Base-by-base conservation (phyloP, 768 basidiomycete genomes). In the Solioccasus polychromus region DNA sequence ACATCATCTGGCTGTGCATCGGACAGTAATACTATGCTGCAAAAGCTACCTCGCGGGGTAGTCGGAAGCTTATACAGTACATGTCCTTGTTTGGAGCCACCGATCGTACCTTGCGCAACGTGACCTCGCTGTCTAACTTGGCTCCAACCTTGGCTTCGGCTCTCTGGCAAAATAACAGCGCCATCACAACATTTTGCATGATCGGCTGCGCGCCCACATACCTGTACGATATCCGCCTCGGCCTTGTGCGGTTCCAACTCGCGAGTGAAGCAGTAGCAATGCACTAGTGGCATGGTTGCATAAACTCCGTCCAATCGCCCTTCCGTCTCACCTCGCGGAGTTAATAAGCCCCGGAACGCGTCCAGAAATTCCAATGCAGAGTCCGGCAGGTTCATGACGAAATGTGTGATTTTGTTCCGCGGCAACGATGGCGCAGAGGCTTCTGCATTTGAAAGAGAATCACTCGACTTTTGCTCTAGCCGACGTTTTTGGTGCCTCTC, bases 311-410 rank as follows among this genome's bases (percentile, higher is more conserved):
- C 77, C 41, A 79, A 71, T 54, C 71, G 70, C 54, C 70, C 67
- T 30, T 44, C 32, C n/a, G 15, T 35, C 59, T 54, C 68, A 60
- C 55, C 66, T 19, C 71, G 54, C 4, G 71, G 60, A 5, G 68
- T 60, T 38, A 90, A 74, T 47, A 88, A 74, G 2, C 92, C 92
- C 4, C 79, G 78, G 71, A 91, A 96, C 2, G 90, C 89, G 58
- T 88, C 88, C 41, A 99, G 74, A 68, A 98, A 97, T 28, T 79
- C 74, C 44, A 97, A 81, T 0, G 94, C 96, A 20, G 86, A 84
- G 54, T 91, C 92, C 3, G 96, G 96, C 17, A 99, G 74, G 66
- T 99, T 99, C 93, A 99, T 95, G n/a, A 96, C 86, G 60, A 91
- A 93, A 62, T 96, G 95, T 11, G 80, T 69, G 52, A 96, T 81